Evolutionary conservation across 208 protist genomes (phyloP).

Genomic region (Trypanosomatidae sp.): DNA sequence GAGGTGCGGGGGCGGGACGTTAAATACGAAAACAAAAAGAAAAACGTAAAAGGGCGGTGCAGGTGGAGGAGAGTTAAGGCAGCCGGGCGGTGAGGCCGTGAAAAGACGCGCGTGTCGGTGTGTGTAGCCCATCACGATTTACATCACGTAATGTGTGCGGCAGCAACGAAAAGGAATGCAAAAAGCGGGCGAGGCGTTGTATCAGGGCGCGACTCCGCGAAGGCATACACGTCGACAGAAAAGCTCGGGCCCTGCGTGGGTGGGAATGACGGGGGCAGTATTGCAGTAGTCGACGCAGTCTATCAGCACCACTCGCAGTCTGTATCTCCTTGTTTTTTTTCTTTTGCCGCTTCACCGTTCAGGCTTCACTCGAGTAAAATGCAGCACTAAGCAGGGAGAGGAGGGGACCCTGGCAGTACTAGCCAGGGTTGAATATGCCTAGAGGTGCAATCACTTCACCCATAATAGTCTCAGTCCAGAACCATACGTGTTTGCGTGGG

Average conservation of each 20-base stretch:
- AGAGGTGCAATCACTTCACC: neutral
- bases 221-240: neutral
- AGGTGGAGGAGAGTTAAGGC: no score
- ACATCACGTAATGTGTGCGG: neutral
- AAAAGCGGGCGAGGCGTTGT: neutral
- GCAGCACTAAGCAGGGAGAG: neutral
- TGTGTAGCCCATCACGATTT: neutral
- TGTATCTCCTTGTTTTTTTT: neutral
- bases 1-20: neutral
- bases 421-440: neutral
- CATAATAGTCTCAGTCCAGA: neutral
- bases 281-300: neutral
- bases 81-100: neutral
- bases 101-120: neutral
- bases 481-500: neutral
- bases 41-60: conserved; percentile 3
- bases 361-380: neutral
- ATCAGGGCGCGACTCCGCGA: neutral
- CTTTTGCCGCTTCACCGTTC: neutral
- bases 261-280: neutral
- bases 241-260: neutral
- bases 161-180: neutral
- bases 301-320: neutral
- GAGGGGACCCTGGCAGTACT: neutral
- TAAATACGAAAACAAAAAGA: neutral